phyloP scores from a whole-genome alignment of 768 basidiomycete genomes.

The Mycena metata region DNA sequence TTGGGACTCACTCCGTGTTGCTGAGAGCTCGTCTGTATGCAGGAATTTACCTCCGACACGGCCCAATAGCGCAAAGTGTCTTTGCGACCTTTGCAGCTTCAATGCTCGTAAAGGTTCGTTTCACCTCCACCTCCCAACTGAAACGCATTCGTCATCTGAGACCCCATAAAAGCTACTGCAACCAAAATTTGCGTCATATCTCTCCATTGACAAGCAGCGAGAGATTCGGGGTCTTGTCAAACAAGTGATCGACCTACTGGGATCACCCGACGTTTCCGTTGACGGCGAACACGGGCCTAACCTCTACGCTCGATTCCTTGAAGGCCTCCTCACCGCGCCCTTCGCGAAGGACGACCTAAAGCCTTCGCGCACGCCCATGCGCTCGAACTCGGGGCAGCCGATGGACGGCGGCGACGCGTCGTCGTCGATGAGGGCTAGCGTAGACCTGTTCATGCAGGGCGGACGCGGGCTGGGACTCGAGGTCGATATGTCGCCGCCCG shows the following conservation, averaged over 20 bases:
- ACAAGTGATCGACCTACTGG: conserved; percentile 75
- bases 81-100: conserved; percentile 86
- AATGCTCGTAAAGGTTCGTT: conserved; percentile 81
- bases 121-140: background rate
- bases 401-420: conserved; percentile 41
- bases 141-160: conserved; percentile 9
- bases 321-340: conserved; percentile 75
- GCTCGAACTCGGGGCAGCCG: conserved; percentile 40
- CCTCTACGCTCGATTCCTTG: conserved; percentile 84
- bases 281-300: conserved; percentile 88
- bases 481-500: conserved; percentile 47
- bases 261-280: conserved; percentile 77
- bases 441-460: conserved; percentile 57
- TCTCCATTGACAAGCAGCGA: conserved; percentile 68
- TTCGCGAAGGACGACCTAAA: conserved; percentile 51
- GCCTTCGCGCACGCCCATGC: conserved; percentile 23
- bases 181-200: conserved; percentile 76
- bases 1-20: background rate
- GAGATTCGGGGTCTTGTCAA: conserved; percentile 77
- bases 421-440: conserved; percentile 48
- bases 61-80: conserved; percentile 84
- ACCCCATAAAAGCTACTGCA: conserved; percentile 71
- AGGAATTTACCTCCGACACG: conserved; percentile 75
- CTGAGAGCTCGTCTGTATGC: conserved; percentile 37
- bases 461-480: conserved; percentile 36